Percentiles rank a stretch among this genome's conserved stretches.
Conservation (phyloP, 192 early-diverging fungal genomes). For the Coemansia sp. region DNA sequence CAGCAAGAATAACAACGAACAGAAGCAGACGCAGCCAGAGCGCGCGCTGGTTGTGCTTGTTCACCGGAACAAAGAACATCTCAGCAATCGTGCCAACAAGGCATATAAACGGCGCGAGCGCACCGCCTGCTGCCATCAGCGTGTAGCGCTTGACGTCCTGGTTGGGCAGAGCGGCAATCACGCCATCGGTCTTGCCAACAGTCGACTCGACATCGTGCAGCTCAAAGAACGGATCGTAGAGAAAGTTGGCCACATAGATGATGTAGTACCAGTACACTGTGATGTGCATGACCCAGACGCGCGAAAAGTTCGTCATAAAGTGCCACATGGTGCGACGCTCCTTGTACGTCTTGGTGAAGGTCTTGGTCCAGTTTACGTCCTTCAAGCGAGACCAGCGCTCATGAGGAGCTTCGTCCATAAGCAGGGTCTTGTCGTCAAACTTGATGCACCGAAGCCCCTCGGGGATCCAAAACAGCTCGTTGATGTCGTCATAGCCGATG, state of each 20-base stretch:
- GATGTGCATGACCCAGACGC: conserved; percentile 84
- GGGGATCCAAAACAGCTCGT: conserved; percentile 79
- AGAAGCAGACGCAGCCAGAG: conserved; percentile 58
- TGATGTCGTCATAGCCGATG: conserved; percentile 82
- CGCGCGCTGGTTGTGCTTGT: conserved; percentile 59
- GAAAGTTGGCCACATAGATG: conserved; percentile 64
- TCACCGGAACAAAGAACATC: conserved; percentile 66
- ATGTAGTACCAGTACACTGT: conserved; percentile 79
- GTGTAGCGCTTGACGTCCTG: conserved; percentile 59
- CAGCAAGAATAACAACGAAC: conserved; percentile 59
- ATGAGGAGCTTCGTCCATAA: conserved; percentile 62
- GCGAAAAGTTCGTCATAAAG: conserved; percentile 78
- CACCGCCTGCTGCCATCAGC: conserved; percentile 68
- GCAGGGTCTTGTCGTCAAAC: conserved; percentile 57
- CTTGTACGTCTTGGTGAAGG: conserved; percentile 79
- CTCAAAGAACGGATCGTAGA: conserved; percentile 62
- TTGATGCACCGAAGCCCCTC: conserved; percentile 61
- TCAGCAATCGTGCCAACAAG: conserved; percentile 67
- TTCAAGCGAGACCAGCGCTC: conserved; percentile 64
- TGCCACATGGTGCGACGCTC: conserved; percentile 84
- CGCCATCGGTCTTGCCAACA: conserved; percentile 43
- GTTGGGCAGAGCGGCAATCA: conserved; percentile 31
- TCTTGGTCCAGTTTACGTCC: conserved; percentile 67
- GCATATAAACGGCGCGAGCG: conserved; percentile 66
- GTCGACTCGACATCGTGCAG: conserved; percentile 49